These are phyloP conservation scores for Novymonas esmeraldas DNA, from an alignment of 208 protist genomes.

Conservation along the genomic window DNA sequence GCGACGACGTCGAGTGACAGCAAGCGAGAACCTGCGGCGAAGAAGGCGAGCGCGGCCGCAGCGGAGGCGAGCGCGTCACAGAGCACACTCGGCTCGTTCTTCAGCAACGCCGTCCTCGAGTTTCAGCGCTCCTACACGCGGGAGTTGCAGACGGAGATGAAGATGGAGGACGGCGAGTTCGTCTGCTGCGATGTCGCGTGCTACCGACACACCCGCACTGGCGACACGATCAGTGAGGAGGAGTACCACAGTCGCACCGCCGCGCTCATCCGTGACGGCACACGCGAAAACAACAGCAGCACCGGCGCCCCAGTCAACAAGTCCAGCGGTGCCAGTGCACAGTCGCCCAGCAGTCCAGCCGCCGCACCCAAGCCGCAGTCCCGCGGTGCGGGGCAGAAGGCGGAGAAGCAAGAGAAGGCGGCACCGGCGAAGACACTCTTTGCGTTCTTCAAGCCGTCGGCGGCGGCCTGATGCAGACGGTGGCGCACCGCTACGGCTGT, in stretches of 20 bases:
- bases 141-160: slow-evolving; percentile 64
- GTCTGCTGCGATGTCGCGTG: slow-evolving; percentile 57
- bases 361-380: slow-evolving; percentile 10
- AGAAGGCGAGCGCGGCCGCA: not conserved
- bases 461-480: not conserved
- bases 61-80: slow-evolving; percentile 21
- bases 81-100: slow-evolving; percentile 55
- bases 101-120: slow-evolving; percentile 56
- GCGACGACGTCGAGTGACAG: not conserved
- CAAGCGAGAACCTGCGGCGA: slow-evolving; percentile 3
- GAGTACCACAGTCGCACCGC: slow-evolving; percentile 53
- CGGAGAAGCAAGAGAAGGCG: slow-evolving; percentile 11
- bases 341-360: not conserved
- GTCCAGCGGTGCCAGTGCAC: not conserved
- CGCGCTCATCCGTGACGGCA: slow-evolving; percentile 27
- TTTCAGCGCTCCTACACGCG: slow-evolving; percentile 74
- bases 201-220: slow-evolving; percentile 46
- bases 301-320: slow-evolving; percentile 2
- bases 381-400: slow-evolving; percentile 1
- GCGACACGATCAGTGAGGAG: slow-evolving; percentile 67
- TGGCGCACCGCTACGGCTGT: not conserved
- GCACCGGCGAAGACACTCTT: slow-evolving; percentile 36
- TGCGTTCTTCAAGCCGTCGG: slow-evolving; percentile 41
- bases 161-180: slow-evolving; percentile 68
- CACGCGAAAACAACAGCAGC: too few relatives aligned